phyloP scores from a whole-genome alignment of 768 basidiomycete genomes.

The Serpula lacrymans region DNA sequence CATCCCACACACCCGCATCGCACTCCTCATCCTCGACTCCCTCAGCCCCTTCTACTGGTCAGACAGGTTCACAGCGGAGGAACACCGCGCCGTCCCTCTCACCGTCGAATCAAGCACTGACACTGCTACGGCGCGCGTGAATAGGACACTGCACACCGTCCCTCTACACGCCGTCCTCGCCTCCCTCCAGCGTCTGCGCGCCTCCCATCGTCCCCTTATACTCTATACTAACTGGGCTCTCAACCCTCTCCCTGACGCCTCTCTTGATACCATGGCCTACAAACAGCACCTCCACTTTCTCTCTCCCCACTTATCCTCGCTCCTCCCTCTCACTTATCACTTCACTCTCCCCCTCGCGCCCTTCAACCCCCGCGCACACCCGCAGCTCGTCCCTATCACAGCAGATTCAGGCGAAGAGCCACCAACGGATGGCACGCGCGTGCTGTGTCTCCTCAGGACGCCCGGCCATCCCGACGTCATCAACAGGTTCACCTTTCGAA shows the following conservation, averaged over 20 bases:
- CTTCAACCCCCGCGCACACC: conserved; percentile 9
- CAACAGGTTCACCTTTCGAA: conserved; percentile 20
- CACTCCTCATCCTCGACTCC: conserved; percentile 71
- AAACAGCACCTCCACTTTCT: conserved; percentile 45
- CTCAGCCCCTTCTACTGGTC: conserved; percentile 75
- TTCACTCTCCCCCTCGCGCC: conserved; percentile 33
- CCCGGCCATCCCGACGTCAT: conserved; percentile 14
- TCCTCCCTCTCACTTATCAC: conserved; percentile 35
- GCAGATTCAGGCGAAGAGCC: conserved; percentile 14
- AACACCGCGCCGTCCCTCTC: conserved; percentile 29
- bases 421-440: conserved; percentile 16
- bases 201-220: conserved; percentile 46
- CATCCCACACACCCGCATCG: conserved; percentile 54
- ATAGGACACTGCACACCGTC: conserved; percentile 15
- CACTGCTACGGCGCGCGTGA: conserved; percentile 6
- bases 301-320: conserved; percentile 11
- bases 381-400: conserved; percentile 13
- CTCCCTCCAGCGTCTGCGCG: conserved; percentile 47
- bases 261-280: conserved; percentile 31
- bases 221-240: conserved; percentile 66
- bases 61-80: conserved; percentile 65
- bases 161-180: conserved; percentile 45
- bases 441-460: conserved; percentile 28
- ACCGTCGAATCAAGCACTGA: conserved; percentile 5
- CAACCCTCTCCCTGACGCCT: conserved; percentile 18